phyloP scores from a whole-genome alignment of 345 rosid genomes.

The Ricinus communis region DNA sequence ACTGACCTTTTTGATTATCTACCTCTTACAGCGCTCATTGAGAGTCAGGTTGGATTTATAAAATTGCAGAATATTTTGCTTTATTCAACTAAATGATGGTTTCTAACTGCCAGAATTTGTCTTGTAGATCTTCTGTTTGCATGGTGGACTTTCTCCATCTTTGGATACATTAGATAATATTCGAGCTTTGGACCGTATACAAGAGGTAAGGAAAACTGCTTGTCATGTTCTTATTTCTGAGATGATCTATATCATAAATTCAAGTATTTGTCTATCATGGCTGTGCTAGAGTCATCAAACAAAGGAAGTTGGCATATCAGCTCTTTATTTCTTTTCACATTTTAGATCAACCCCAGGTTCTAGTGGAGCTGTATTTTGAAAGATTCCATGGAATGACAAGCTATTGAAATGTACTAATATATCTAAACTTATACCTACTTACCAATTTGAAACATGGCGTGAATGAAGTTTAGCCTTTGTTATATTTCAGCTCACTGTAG shows the following conservation, averaged over 20 bases:
- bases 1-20: constrained; percentile 90
- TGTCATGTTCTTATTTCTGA: neutral
- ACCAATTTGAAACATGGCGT: neutral
- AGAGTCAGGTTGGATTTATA: constrained; percentile 69
- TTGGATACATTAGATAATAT: constrained; percentile 91
- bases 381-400: neutral
- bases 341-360: neutral
- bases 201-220: constrained; percentile 51
- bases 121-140: constrained; percentile 81
- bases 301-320: neutral
- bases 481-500: neutral
- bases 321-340: neutral
- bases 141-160: constrained; percentile 94
- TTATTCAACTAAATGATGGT: neutral
- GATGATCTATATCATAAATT: neutral
- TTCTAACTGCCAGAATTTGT: constrained; percentile 14
- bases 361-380: neutral
- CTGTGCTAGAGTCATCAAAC: neutral
- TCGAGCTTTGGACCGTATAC: constrained; percentile 91
- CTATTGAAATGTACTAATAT: neutral
- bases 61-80: constrained; percentile 9
- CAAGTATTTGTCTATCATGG: neutral
- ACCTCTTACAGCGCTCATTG: constrained; percentile 91
- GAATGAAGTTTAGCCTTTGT: neutral
- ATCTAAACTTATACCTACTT: neutral